A percentile compares a stretch with the other conserved stretches of the same genome.
These are phyloP conservation scores for Didymella pomorum DNA, from an alignment of 2,329 filamentous ascomycete genomes.

Conservation along the genomic window DNA sequence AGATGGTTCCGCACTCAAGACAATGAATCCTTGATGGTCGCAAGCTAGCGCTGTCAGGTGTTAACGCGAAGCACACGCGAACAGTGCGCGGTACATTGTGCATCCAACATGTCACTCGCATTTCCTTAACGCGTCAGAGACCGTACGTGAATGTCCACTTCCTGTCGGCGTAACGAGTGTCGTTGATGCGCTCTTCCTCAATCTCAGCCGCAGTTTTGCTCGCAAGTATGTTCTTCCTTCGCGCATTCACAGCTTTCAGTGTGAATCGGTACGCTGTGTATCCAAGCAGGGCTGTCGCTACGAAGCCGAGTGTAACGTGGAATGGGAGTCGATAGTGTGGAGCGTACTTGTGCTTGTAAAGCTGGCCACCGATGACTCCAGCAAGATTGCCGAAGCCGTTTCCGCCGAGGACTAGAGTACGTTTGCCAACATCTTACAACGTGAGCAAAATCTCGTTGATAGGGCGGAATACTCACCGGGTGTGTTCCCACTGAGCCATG, in stretches of 20 bases:
- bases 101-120: too few relatives aligned
- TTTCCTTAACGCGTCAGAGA: neutral
- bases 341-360: constrained; percentile 30
- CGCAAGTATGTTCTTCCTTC: neutral
- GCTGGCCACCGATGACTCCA: constrained; percentile 33
- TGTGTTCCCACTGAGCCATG: constrained; percentile 37
- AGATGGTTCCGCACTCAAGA: constrained; percentile 5
- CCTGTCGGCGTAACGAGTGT: constrained; percentile 2
- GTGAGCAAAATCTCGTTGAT: neutral
- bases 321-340: constrained; percentile 25
- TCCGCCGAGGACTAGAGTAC: constrained; percentile 1
- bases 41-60: neutral
- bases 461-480: constrained; percentile 4
- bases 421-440: neutral
- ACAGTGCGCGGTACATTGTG: neutral
- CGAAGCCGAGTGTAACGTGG: constrained; percentile 34
- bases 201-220: neutral
- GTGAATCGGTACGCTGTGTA: constrained; percentile 33
- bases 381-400: constrained; percentile 28
- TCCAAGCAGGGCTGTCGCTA: constrained; percentile 29
- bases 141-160: constrained; percentile 4
- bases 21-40: neutral
- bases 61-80: neutral
- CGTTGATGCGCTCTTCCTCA: neutral
- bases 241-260: constrained; percentile 25